Evolutionary conservation across 352 stramenopile genomes (phyloP).

Genomic region (Phytophthora capsici): DNA sequence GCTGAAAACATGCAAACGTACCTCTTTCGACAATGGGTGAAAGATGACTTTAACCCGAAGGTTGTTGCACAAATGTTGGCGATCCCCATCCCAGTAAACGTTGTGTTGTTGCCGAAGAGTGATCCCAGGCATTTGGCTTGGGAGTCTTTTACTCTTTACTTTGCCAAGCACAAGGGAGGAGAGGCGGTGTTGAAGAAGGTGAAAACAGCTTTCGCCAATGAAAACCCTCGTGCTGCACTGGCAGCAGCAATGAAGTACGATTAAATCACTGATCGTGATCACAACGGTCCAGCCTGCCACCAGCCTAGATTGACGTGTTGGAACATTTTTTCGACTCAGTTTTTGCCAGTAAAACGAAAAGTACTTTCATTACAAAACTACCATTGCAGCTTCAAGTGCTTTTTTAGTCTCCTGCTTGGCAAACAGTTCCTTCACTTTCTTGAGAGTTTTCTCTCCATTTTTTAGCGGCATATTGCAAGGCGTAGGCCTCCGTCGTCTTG

Average conservation of each 20-base stretch:
- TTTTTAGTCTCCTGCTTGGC: too few species aligned
- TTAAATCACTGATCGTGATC: too few species aligned
- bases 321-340: too few species aligned
- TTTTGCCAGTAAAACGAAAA: too few species aligned
- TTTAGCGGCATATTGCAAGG: too few species aligned
- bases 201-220: neutral
- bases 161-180: neutral
- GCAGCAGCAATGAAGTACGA: neutral
- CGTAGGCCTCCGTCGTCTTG: too few species aligned
- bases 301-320: too few species aligned
- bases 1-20: slow-evolving; percentile 1
- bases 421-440: too few species aligned
- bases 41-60: neutral
- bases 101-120: neutral
- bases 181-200: neutral
- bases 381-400: too few species aligned
- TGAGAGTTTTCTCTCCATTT: too few species aligned
- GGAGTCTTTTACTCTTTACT: neutral
- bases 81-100: neutral
- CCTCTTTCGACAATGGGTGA: neutral
- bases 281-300: too few species aligned
- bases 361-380: too few species aligned
- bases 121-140: neutral
- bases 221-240: neutral
- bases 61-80: neutral